phyloP scores from a whole-genome alignment of 1,284 basidiomycete genomes.

The Ganoderma meredithae region DNA sequence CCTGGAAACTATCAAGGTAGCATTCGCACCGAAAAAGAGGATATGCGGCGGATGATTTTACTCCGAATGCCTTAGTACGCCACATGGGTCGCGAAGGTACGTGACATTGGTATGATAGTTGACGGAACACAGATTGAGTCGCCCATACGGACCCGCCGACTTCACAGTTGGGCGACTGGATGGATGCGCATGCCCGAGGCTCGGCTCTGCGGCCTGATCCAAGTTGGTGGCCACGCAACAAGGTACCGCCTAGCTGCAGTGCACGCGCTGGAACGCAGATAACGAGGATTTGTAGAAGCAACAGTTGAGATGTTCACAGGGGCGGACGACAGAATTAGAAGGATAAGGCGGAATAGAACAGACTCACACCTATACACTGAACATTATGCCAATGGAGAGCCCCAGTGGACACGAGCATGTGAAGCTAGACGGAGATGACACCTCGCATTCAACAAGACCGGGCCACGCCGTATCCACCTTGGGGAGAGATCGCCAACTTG shows the following conservation, averaged over 20 bases:
- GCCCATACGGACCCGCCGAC: constrained; percentile 20
- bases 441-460: not conserved
- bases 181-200: not conserved
- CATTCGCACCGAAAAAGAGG: not conserved
- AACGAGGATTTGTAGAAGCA: constrained; percentile 15
- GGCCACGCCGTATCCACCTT: not conserved
- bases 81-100: constrained; percentile 15
- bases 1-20: constrained; percentile 15
- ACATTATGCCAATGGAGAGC: not conserved
- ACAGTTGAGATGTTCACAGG: constrained; percentile 1
- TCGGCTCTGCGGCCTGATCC: not conserved
- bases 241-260: constrained; percentile 21
- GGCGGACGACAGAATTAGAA: not conserved
- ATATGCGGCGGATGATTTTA: constrained; percentile 1
- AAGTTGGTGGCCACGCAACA: constrained; percentile 23
- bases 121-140: constrained; percentile 20
- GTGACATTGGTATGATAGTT: constrained; percentile 13
- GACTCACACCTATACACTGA: not conserved
- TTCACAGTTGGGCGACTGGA: constrained; percentile 23
- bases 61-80: constrained; percentile 8
- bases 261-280: constrained; percentile 27
- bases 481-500: not conserved
- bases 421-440: constrained; percentile 1
- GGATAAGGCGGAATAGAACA: not conserved
- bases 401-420: not conserved